A percentile compares a stretch with the other conserved stretches of the same genome.
Conservation (phyloP, 352 stramenopile species). For the Phytophthora pluvialis region DNA sequence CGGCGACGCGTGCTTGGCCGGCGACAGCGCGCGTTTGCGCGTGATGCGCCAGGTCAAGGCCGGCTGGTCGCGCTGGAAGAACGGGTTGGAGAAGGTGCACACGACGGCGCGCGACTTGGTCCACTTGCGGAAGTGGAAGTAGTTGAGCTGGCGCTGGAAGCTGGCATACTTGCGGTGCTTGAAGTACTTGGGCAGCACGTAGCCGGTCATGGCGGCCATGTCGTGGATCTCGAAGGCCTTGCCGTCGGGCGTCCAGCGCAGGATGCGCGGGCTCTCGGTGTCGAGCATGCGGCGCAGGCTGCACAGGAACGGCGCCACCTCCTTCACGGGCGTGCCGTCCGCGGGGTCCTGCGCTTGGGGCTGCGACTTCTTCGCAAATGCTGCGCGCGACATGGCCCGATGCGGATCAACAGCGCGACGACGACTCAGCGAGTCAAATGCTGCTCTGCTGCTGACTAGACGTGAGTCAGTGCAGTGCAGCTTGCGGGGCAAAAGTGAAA, state of each 20-base stretch:
- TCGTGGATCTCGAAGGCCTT: slow-evolving; percentile 74
- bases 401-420: slow-evolving; percentile 1
- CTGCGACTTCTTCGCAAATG: slow-evolving; percentile 4
- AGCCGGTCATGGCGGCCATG: slow-evolving; percentile 71
- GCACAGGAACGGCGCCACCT: slow-evolving; percentile 67
- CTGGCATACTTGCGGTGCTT: slow-evolving; percentile 92
- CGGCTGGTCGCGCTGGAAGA: slow-evolving; percentile 67
- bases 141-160: slow-evolving; percentile 92
- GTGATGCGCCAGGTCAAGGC: slow-evolving; percentile 70
- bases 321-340: slow-evolving; percentile 43
- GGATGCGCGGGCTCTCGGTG: slow-evolving; percentile 51
- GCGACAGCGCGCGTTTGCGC: slow-evolving; percentile 51
- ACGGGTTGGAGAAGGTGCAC: slow-evolving; percentile 82
- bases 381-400: slow-evolving; percentile 21
- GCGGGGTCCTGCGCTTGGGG: slow-evolving; percentile 14
- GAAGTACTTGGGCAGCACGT: slow-evolving; percentile 92
- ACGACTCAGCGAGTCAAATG: neutral
- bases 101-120: slow-evolving; percentile 73
- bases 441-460: neutral
- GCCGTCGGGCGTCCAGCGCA: slow-evolving; percentile 67
- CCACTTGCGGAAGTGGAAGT: slow-evolving; percentile 92
- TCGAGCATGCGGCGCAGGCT: slow-evolving; percentile 69
- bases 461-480: slow-evolving; percentile 16
- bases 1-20: slow-evolving; percentile 8
- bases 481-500: slow-evolving; percentile 30